Evolutionary conservation across 1,139 yeast species (phyloP), one percentile per base, ranked within the genome.

Genomic region (Blastobotrys buckinghamii): DNA sequence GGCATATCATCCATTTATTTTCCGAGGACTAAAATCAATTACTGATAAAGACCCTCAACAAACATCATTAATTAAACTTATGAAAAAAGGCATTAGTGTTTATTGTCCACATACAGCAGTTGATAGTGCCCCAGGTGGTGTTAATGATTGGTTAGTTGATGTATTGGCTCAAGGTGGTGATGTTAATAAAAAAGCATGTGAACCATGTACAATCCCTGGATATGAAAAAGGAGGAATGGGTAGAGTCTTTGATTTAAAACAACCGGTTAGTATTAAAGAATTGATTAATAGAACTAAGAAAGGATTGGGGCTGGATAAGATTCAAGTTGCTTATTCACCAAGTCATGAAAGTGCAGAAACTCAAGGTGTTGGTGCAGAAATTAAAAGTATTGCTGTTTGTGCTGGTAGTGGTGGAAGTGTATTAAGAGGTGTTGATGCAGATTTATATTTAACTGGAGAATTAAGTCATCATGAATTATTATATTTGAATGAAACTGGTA

Each of bases 31-130:
- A 65, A 94, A 90, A 65, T 71, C 81, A n/a, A 77, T 94, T 50
- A 76, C 81, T 1, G 71, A 76, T 2, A 46, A 55, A 1, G 88
- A 87, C 58, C 82, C 96, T 0, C 97, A 92, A 64, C 97, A 92
- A 62, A 70, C 69, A 30, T 84, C 95, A 5, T 72, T 92, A 47
- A 65, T 92, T 37, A 77, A 77, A 51, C 73, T 94, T 57, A 83
- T 89, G 48, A 81, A 82, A 54, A 76, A 82, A 51, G 86, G 86
- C 16, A 78, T 92, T 53, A 79, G 90, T 50, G 98, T 94, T 1
- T 92, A 92, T 64, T 85, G 84, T 47, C 98, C 98, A 16, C 99
- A 94, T 62, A 90, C 98, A 0, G 92, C 97, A 0, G 85, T 92
- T 1, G 98, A 94, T 67, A 94, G 97, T 32, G 95, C 95, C 10